phyloP scores from a whole-genome alignment of 768 basidiomycete genomes.

The Imleria badia region DNA sequence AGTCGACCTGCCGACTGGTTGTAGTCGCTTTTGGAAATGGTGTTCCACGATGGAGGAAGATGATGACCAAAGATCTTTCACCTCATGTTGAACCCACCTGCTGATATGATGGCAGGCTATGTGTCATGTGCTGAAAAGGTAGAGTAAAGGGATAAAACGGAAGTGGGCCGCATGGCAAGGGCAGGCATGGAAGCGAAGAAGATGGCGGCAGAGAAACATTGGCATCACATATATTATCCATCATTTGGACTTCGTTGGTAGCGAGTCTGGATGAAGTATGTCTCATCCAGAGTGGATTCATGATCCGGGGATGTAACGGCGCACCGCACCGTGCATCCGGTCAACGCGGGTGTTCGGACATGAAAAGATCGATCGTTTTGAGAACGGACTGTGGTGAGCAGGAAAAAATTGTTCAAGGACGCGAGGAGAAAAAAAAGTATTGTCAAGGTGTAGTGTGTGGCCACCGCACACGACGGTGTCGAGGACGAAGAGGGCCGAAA shows the following conservation, averaged over 20 bases:
- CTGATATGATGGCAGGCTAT: conserved; percentile 26
- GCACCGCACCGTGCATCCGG: conserved; percentile 25
- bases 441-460: background rate
- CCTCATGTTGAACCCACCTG: conserved; percentile 35
- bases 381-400: background rate
- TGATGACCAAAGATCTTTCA: conserved; percentile 31
- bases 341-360: conserved; percentile 33
- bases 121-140: conserved; percentile 29
- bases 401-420: conserved; percentile 25
- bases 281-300: no score
- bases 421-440: background rate
- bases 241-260: conserved; percentile 8
- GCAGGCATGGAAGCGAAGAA: conserved; percentile 26
- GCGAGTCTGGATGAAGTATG: conserved; percentile 11
- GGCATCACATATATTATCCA: conserved; percentile 12
- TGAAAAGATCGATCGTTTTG: conserved; percentile 25
- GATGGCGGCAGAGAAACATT: conserved; percentile 18
- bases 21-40: conserved; percentile 23
- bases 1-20: no score
- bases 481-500: conserved; percentile 4
- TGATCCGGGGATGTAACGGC: conserved; percentile 30
- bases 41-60: conserved; percentile 18
- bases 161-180: conserved; percentile 24
- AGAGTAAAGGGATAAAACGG: conserved; percentile 22
- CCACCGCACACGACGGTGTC: conserved; percentile 1